Evolutionary conservation across 164 flowering plant genomes (phyloP), one percentile per base, ranked within the genome.

Genomic region (Chimonanthus salicifolius): DNA sequence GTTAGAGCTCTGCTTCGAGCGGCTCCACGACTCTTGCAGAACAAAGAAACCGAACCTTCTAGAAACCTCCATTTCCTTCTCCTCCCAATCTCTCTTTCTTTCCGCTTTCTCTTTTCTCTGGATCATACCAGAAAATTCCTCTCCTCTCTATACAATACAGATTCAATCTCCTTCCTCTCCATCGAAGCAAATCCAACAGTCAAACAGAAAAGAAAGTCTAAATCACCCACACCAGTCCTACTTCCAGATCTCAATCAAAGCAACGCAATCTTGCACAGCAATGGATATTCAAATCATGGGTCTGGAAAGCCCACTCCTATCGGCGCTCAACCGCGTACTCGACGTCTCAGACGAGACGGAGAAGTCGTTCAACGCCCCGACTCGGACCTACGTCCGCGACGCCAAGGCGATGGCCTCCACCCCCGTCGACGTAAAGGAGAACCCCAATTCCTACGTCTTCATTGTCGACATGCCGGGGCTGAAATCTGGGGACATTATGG

Each of bases 391-490:
- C 84, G 87, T 86, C 49, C 85, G 88, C 6, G 90, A 89, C 76
- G 88, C 89, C 46, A 83, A 79, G 78, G 93, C 91, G 33, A 87
- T 89, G 89, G 90, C 87, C 18, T 81, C 84, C 3, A 86, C 91
- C 0, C 87, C 87, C 2, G 88, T 86, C 5, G 90, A 87, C 82
- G 77, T 87, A 66, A 81, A 73, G 71, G 90, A 84, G 74, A 78
- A 79, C 71, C 87, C 85, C 3, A 79, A 78, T 47, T 74, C 83
- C 18, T 86, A 86, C 75, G 78, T 70, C 8, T 86, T 87, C 82
- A 45, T 84, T 49, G n/a, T 85, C 51, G 89, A 88, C 84, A 86
- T 88, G 91, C 91, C 88, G n/a, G 91, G 91, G n/a, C 43, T 85
- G 48, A 84, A 84, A 67, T 18, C 79, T 4, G 81, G 74, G 3